A percentile compares a stretch with the other conserved stretches of the same genome.
Evolutionary conservation across 2,329 filamentous ascomycete species (phyloP).

Genomic region (Aspergillus sp.): DNA sequence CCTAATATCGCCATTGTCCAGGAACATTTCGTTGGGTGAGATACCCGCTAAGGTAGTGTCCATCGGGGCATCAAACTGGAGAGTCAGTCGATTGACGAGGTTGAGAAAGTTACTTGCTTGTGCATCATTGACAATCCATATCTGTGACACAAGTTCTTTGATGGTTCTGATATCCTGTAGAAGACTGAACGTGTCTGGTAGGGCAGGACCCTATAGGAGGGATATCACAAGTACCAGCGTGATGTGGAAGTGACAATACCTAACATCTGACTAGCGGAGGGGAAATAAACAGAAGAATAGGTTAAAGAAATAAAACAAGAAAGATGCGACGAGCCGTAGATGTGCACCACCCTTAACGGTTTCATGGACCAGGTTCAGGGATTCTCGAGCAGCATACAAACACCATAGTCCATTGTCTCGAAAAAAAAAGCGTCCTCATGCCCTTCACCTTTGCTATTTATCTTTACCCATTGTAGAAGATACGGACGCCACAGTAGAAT

Average conservation of each 20-base stretch:
- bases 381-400: not conserved
- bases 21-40: not conserved
- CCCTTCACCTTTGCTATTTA: not conserved
- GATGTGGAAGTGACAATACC: not conserved
- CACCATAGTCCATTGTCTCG: not conserved
- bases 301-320: not conserved
- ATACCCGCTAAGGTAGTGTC: not conserved
- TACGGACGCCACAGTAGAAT: not conserved
- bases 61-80: not conserved
- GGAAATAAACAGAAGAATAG: not conserved
- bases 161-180: not conserved
- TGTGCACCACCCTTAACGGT: not conserved
- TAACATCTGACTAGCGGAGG: not conserved
- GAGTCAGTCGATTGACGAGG: not conserved
- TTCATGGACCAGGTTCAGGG: not conserved
- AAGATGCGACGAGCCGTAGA: not conserved
- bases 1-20: not conserved
- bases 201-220: not conserved
- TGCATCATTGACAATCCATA: not conserved
- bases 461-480: not conserved
- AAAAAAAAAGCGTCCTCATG: not conserved
- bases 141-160: not conserved
- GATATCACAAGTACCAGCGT: not conserved
- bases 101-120: not conserved
- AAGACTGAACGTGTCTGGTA: not conserved